phyloP scores from a whole-genome alignment of 768 basidiomycete genomes.

The Termitomyces sp. region DNA sequence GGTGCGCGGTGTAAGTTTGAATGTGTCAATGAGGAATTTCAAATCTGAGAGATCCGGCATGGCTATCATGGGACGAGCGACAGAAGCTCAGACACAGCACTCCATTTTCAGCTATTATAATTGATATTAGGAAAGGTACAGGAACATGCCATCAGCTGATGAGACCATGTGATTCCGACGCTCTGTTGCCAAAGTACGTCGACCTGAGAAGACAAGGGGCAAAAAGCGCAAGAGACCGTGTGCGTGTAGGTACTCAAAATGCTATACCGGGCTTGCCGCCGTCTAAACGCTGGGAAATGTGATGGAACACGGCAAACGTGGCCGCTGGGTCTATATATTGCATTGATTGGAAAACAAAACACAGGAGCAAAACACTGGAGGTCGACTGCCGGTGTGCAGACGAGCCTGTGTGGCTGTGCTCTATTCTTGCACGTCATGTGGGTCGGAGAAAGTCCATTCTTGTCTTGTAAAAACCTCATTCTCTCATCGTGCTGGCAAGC shows the following conservation, averaged over 20 bases:
- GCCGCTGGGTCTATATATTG: neutral
- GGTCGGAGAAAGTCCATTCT: constrained; percentile 8
- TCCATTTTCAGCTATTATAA: neutral
- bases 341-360: neutral
- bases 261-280: neutral
- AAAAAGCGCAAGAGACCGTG: neutral
- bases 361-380: neutral
- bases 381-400: neutral
- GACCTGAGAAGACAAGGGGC: neutral
- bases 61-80: constrained; percentile 5
- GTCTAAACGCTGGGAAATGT: neutral
- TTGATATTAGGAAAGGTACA: neutral
- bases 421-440: constrained; percentile 16
- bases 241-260: neutral
- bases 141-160: constrained; percentile 9
- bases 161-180: constrained; percentile 7
- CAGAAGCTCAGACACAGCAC: neutral
- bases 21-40: constrained; percentile 3
- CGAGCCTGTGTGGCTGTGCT: constrained; percentile 11
- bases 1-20: constrained; percentile 7
- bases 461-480: constrained; percentile 5
- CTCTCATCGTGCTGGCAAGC: constrained; percentile 15
- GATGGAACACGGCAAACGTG: neutral
- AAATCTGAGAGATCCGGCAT: constrained; percentile 2
- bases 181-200: neutral